These are phyloP conservation scores for Nakazawaea ishiwadae DNA, from an alignment of 805 yeast genomes.

Conservation along the genomic window DNA sequence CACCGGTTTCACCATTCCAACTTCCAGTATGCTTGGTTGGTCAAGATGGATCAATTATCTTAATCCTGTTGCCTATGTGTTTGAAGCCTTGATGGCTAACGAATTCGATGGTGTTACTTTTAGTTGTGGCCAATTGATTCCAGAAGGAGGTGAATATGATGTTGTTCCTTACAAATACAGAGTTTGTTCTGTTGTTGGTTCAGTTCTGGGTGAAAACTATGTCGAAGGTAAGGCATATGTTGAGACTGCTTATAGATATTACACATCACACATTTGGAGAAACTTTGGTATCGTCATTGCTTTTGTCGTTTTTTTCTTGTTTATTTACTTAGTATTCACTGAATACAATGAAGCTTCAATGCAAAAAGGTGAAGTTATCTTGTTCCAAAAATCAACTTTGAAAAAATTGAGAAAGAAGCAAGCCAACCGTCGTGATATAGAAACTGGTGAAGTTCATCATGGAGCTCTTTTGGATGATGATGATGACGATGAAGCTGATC, in stretches of 20 bases:
- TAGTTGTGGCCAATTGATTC: slow-evolving; percentile 34
- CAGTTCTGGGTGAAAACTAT: slow-evolving; percentile 42
- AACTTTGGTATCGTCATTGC: slow-evolving; percentile 67
- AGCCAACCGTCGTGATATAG: slow-evolving; percentile 5
- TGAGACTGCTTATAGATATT: slow-evolving; percentile 42
- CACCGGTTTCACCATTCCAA: slow-evolving; percentile 46
- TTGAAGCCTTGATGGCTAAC: slow-evolving; percentile 40
- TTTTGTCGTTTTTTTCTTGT: slow-evolving; percentile 49
- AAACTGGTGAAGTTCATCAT: slow-evolving; percentile 13
- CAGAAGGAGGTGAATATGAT: slow-evolving; percentile 36
- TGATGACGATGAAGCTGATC: slow-evolving; percentile 21
- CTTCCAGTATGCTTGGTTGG: slow-evolving; percentile 42
- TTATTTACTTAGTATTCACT: slow-evolving; percentile 45
- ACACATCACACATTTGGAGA: slow-evolving; percentile 66
- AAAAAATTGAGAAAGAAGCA: slow-evolving; percentile 9
- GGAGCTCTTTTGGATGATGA: too few relatives aligned
- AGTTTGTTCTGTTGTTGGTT: slow-evolving; percentile 55
- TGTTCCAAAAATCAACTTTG: slow-evolving; percentile 45
- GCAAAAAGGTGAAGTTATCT: slow-evolving; percentile 68
- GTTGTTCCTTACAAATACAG: slow-evolving; percentile 14
- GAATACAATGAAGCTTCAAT: slow-evolving; percentile 58
- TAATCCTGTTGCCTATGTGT: slow-evolving; percentile 40
- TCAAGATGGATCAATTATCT: slow-evolving; percentile 44
- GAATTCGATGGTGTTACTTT: slow-evolving; percentile 39
- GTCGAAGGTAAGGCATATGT: slow-evolving; percentile 54